Evolutionary conservation across 2,329 filamentous ascomycete species (phyloP), one percentile per base, ranked within the genome.

Genomic region (Fusarium aywerte): DNA sequence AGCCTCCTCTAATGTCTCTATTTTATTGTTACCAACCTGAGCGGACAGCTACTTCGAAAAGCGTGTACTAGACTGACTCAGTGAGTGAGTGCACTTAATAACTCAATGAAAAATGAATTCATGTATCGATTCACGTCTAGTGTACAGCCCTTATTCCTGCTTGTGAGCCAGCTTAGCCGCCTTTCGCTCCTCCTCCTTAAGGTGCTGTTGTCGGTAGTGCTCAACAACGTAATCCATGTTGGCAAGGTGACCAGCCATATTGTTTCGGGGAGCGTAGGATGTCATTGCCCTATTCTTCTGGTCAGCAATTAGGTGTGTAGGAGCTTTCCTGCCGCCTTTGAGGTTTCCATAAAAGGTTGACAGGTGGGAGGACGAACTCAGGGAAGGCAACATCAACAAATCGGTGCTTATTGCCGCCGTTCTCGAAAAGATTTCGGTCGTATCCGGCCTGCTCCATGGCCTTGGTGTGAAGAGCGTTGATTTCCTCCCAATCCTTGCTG

Each of bases 161-260:
- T 80, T 80, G 60, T 78, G 75, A 4, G 79, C 80, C 69, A 86
- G 65, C 76, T 80, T 85, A 74, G 80, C 79, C 35, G 78, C 79
- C 78, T 88, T 88, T 68, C 82, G 80, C 70, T 84, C 85, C 76
- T 87, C 85, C 59, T 86, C 84, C 58, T 82, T 81, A 54, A 83
- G 71, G 68, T 87, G 82, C 77, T 84, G 77, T 75, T 84, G 80
- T 71, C 79, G 79, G 79, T 86, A 88, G 77, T 88, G 86, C 74
- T 83, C 85, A 16, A 86, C 81, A 27, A 87, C 80, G 69, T 85
- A 78, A 74, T 87, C 84, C 44, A 89, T 76, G 75, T 85, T 85
- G 67, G 80, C 75, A 65, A 81, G 78, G 70, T 85, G 83, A 38
- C 86, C 86, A 27, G 86, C 85, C 25, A 83, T 83, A 18, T 88